A percentile compares a stretch with the other conserved stretches of the same genome.
phyloP scores from a whole-genome alignment of 345 rosid genomes.

The Rubroshorea leprosula region DNA sequence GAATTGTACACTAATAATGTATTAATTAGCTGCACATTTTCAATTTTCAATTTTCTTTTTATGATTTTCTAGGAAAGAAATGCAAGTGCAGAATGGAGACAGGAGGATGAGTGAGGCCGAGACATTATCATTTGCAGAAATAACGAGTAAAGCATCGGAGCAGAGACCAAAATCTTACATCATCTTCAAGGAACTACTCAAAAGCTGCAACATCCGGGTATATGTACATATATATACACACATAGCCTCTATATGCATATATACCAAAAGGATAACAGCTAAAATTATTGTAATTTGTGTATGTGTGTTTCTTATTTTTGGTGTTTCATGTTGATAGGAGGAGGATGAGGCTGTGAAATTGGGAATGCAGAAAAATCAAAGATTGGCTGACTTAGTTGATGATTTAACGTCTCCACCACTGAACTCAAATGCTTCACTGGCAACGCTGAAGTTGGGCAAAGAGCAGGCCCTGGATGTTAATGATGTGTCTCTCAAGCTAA shows the following conservation, averaged over 20 bases:
- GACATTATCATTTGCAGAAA: constrained; percentile 16
- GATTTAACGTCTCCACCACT: constrained; percentile 11
- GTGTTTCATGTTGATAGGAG: constrained; percentile 12
- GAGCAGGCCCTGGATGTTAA: constrained; percentile 4
- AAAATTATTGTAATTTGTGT: neutral
- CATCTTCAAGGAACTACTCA: constrained; percentile 44
- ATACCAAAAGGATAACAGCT: neutral
- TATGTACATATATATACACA: neutral
- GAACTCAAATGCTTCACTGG: constrained; percentile 6
- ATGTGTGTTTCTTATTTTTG: neutral
- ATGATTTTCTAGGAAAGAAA: constrained; percentile 19
- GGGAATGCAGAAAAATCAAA: constrained; percentile 1
- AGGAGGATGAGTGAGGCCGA: constrained; percentile 9
- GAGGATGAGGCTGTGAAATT: neutral
- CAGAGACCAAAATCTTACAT: constrained; percentile 29
- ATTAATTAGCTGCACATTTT: no score
- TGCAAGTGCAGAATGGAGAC: constrained; percentile 6
- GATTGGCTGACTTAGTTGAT: constrained; percentile 10
- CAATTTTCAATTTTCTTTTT: no score
- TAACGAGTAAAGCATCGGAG: constrained; percentile 13
- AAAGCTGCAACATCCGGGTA: constrained; percentile 22
- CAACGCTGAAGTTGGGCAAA: constrained; percentile 16
- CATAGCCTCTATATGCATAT: neutral
- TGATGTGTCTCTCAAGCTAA: constrained; percentile 39
- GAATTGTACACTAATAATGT: no score